These are phyloP conservation scores for Meira miltonrushii DNA, from an alignment of 1,284 basidiomycete genomes.

Conservation along the genomic window DNA sequence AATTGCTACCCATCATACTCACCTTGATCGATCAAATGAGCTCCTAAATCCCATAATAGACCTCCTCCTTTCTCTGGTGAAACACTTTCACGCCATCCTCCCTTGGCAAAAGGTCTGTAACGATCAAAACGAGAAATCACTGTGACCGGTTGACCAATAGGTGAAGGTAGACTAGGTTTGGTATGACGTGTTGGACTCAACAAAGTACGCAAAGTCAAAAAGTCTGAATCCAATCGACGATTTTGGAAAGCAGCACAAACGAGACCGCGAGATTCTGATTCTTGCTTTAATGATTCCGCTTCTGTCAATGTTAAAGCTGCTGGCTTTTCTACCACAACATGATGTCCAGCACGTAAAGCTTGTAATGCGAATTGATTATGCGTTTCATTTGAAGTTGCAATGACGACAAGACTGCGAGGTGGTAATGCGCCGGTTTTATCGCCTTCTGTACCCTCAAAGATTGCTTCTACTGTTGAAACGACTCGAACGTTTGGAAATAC, in stretches of 20 bases:
- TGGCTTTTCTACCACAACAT: conserved; percentile 51
- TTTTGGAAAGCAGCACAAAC: conserved; percentile 50
- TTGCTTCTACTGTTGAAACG: conserved; percentile 32
- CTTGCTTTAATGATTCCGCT: conserved; percentile 29
- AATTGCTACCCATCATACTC: not conserved
- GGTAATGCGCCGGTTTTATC: conserved; percentile 24
- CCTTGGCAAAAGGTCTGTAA: conserved; percentile 44
- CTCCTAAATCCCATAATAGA: conserved; percentile 48
- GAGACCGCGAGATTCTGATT: conserved; percentile 30
- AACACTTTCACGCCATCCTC: conserved; percentile 45
- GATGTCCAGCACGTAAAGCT: conserved; percentile 39
- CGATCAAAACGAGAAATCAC: conserved; percentile 48
- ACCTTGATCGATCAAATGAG: conserved; percentile 47
- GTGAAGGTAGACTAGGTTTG: conserved; percentile 23
- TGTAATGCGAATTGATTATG: conserved; percentile 45
- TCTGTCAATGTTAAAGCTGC: conserved; percentile 30
- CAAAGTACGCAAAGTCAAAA: conserved; percentile 41
- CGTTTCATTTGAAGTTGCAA: conserved; percentile 48
- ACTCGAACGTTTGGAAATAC: conserved; percentile 33
- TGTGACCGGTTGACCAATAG: conserved; percentile 41
- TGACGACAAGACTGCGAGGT: conserved; percentile 41
- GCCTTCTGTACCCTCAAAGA: conserved; percentile 18
- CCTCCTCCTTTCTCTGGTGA: conserved; percentile 42
- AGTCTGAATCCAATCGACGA: conserved; percentile 48
- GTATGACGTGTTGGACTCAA: conserved; percentile 22